Evolutionary conservation across 805 yeast species (phyloP).

Genomic region (Yarrowia osloensis): DNA sequence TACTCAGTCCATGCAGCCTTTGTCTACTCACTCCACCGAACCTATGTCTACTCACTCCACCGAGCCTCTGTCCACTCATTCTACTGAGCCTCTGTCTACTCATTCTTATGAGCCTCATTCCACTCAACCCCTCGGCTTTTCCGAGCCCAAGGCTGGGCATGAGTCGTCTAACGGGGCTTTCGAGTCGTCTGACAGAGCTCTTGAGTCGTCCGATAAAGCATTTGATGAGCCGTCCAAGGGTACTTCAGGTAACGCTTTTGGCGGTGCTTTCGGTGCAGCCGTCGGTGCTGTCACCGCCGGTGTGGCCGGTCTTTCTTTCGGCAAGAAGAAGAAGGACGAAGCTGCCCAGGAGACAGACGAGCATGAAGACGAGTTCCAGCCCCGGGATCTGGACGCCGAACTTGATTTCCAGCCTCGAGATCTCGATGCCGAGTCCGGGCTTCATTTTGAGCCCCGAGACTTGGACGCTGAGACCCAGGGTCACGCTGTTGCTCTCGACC

Average conservation of each 20-base stretch:
- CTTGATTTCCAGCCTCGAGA: neutral
- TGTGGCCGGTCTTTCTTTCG: constrained; percentile 15
- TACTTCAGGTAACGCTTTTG: neutral
- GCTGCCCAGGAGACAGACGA: neutral
- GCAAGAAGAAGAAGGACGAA: constrained; percentile 3
- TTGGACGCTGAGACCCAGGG: neutral
- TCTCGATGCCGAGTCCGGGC: neutral
- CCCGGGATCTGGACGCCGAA: neutral
- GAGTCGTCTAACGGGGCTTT: neutral
- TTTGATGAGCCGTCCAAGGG: neutral
- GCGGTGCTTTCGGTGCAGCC: constrained; percentile 10
- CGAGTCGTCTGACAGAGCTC: no score
- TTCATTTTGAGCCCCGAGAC: neutral
- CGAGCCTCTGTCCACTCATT: neutral
- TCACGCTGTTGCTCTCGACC: neutral
- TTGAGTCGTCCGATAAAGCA: no score
- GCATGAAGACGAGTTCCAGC: neutral
- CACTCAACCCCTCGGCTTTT: neutral
- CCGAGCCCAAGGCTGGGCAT: neutral
- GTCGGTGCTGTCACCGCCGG: constrained; percentile 5
- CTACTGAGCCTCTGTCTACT: neutral
- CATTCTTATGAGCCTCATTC: neutral
- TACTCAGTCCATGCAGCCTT: neutral
- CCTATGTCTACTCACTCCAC: neutral
- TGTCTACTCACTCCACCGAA: neutral